Conservation (phyloP, 2,329 filamentous ascomycete species). For the Aspergillus awamori region DNA sequence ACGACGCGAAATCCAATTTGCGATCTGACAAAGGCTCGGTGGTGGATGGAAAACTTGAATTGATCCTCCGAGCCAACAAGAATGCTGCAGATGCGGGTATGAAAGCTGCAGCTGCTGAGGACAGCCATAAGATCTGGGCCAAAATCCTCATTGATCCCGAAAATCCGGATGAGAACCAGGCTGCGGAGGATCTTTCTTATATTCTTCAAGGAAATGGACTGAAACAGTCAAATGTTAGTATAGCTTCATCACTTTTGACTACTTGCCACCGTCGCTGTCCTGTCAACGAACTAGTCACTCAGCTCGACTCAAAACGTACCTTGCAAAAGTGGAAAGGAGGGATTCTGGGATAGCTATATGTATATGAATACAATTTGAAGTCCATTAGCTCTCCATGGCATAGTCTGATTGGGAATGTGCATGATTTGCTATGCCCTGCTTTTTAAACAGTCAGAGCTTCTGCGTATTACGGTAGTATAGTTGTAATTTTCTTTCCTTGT, state of each 20-base stretch:
- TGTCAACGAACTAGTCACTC: background rate
- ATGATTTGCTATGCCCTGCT: background rate
- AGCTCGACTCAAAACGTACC: background rate
- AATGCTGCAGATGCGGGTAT: too few species aligned
- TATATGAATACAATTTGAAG: background rate
- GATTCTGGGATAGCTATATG: background rate
- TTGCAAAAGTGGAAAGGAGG: background rate
- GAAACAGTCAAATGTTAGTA: background rate
- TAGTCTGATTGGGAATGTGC: background rate
- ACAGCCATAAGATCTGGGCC: background rate
- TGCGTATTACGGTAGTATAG: background rate
- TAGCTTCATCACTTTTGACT: background rate
- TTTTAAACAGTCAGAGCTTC: background rate
- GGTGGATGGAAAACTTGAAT: background rate
- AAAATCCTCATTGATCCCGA: background rate
- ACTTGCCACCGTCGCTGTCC: background rate
- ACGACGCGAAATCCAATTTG: too few species aligned
- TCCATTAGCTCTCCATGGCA: background rate
- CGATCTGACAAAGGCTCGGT: background rate
- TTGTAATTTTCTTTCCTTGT: background rate
- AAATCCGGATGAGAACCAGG: background rate
- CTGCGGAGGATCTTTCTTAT: background rate
- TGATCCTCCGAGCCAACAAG: background rate
- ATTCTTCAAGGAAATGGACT: background rate
- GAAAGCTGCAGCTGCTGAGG: background rate